Percentiles rank a stretch among this genome's conserved stretches.
These are phyloP conservation scores for Sesbania bispinosa DNA, from an alignment of 306 rosid genomes.

Conservation along the genomic window DNA sequence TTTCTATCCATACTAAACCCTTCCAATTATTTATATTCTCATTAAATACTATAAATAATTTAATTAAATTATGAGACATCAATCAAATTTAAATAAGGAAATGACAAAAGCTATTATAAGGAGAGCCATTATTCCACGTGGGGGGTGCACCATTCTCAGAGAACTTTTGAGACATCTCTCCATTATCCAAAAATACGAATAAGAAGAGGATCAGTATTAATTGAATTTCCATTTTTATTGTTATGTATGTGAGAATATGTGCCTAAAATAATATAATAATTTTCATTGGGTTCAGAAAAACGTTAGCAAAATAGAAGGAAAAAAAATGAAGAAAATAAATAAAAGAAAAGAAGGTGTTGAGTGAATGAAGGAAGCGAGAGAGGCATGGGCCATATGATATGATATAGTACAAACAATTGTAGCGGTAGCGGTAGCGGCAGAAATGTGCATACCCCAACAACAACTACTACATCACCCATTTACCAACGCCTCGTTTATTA, in stretches of 20 bases:
- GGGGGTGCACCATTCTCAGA: neutral
- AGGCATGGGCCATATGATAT: slow-evolving; percentile 46
- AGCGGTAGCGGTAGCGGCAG: slow-evolving; percentile 43
- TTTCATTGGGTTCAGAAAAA: neutral
- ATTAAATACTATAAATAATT: too few species aligned
- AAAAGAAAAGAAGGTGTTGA: too few species aligned
- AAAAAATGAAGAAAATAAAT: neutral
- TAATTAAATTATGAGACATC: too few species aligned
- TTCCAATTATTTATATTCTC: too few species aligned
- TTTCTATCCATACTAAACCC: neutral
- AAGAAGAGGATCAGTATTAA: neutral
- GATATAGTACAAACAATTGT: slow-evolving; percentile 28
- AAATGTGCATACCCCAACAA: slow-evolving; percentile 50
- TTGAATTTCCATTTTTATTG: neutral
- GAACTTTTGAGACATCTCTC: neutral
- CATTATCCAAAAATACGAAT: slow-evolving; percentile 17
- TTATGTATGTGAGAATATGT: neutral
- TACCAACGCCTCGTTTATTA: slow-evolving; percentile 17
- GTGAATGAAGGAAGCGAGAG: slow-evolving; percentile 45
- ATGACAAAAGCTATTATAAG: too few species aligned
- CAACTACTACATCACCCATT: slow-evolving; percentile 32
- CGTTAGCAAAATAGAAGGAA: too few species aligned
- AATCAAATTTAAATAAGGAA: too few species aligned
- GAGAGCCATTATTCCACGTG: slow-evolving; percentile 2
- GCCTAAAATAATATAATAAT: neutral